A percentile compares a stretch with the other conserved stretches of the same genome.
phyloP scores from a whole-genome alignment of 2,329 filamentous ascomycete genomes.

The Neofusicoccum umdonicola region DNA sequence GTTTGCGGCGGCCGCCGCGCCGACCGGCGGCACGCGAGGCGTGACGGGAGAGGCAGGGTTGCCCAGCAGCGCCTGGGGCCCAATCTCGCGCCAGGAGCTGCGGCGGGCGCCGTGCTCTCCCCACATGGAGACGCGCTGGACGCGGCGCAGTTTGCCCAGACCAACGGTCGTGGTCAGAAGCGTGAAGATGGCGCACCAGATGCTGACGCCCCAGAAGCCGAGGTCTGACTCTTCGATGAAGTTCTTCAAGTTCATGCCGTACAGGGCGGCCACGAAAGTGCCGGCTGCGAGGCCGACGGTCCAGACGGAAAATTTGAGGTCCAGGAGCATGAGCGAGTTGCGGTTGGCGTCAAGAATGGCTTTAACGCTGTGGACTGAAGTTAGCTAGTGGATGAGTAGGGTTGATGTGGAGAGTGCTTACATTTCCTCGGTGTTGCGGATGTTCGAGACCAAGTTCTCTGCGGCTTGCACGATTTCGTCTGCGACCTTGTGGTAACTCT shows the following conservation, averaged over 20 bases:
- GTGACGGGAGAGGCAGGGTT: not conserved
- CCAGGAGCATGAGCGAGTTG: constrained; percentile 95
- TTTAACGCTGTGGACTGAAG: constrained; percentile 63
- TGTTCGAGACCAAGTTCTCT: constrained; percentile 87
- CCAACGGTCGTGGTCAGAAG: constrained; percentile 80
- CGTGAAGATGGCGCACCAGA: constrained; percentile 68
- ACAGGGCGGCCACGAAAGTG: constrained; percentile 95
- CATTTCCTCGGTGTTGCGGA: constrained; percentile 98
- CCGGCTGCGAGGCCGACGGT: constrained; percentile 93
- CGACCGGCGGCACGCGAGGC: not conserved
- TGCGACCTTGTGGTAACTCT: constrained; percentile 96
- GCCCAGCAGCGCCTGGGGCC: not conserved
- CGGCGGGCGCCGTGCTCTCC: constrained; percentile 43
- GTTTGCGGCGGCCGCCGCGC: not conserved
- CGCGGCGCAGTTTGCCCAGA: constrained; percentile 75
- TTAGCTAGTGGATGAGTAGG: not conserved
- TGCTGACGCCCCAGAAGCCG: constrained; percentile 77
- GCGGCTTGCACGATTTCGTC: constrained; percentile 97
- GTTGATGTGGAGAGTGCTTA: constrained; percentile 38
- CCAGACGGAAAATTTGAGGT: constrained; percentile 93
- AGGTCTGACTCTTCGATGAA: constrained; percentile 93
- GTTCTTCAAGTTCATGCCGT: constrained; percentile 99
- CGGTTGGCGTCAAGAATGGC: constrained; percentile 97
- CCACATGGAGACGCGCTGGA: constrained; percentile 88
- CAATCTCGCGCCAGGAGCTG: constrained; percentile 15